phyloP scores from a whole-genome alignment of 2,329 filamentous ascomycete genomes.

The Emergomyces orientalis region DNA sequence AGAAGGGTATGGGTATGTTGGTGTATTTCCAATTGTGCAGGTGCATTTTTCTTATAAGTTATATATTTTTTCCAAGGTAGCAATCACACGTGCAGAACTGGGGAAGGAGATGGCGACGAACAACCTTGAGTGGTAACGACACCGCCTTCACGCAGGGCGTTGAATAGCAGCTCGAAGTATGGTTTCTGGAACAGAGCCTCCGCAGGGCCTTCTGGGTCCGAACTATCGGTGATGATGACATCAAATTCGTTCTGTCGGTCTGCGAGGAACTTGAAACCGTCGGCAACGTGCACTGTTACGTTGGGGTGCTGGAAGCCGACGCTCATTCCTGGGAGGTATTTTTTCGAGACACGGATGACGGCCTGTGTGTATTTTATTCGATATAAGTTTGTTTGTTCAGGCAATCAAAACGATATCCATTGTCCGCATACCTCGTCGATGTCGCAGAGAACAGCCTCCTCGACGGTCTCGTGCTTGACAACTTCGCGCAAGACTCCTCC shows the following conservation, averaged over 20 bases:
- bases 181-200: slow-evolving; percentile 97
- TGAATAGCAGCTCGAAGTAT: slow-evolving; percentile 90
- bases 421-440: slow-evolving; percentile 68
- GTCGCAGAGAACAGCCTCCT: slow-evolving; percentile 94
- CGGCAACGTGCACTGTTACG: slow-evolving; percentile 83
- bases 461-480: slow-evolving; percentile 95
- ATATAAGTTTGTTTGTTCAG: not conserved
- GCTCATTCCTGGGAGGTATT: slow-evolving; percentile 92
- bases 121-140: slow-evolving; percentile 99
- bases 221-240: slow-evolving; percentile 98
- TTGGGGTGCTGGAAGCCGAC: slow-evolving; percentile 90
- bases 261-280: slow-evolving; percentile 97
- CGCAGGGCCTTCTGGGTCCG: slow-evolving; percentile 91
- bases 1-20: not conserved
- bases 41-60: not conserved
- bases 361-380: slow-evolving; percentile 48
- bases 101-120: slow-evolving; percentile 82
- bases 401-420: not conserved
- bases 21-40: not conserved
- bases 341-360: slow-evolving; percentile 95
- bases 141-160: slow-evolving; percentile 85
- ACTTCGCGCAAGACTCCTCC: slow-evolving; percentile 96
- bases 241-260: slow-evolving; percentile 97
- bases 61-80: not conserved
- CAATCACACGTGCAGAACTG: slow-evolving; percentile 36